A percentile compares a stretch with the other conserved stretches of the same genome.
These are phyloP conservation scores for Trichophyton verrucosum DNA, from an alignment of 2,329 filamentous ascomycete species.

Conservation along the genomic window DNA sequence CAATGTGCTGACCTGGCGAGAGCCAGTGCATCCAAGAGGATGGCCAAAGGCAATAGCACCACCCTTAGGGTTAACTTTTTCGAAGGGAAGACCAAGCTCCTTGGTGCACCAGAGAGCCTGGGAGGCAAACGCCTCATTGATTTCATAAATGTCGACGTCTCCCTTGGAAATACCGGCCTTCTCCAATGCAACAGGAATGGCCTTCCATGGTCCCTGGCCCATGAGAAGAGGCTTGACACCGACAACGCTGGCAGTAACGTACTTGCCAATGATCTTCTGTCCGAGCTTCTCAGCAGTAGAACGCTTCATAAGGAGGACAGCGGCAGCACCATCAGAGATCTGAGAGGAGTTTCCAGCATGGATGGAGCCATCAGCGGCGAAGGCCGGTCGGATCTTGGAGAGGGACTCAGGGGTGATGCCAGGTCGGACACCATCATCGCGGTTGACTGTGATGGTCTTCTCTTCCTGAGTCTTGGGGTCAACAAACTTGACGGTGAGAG, in stretches of 20 bases:
- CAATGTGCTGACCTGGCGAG: constrained; percentile 83
- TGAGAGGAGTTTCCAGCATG: constrained; percentile 94
- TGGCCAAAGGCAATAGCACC: constrained; percentile 94
- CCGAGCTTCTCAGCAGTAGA: constrained; percentile 78
- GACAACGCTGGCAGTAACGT: constrained; percentile 69
- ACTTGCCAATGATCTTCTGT: constrained; percentile 86
- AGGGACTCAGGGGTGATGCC: constrained; percentile 80
- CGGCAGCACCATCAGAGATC: constrained; percentile 89
- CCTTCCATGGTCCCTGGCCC: constrained; percentile 91
- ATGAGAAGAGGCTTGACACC: constrained; percentile 89
- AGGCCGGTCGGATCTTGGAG: constrained; percentile 81
- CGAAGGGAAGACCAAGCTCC: constrained; percentile 65
- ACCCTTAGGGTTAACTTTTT: constrained; percentile 95
- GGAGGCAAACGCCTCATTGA: constrained; percentile 96
- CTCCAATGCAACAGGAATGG: constrained; percentile 81
- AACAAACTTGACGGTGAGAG: constrained; percentile 73
- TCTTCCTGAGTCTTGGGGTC: constrained; percentile 84
- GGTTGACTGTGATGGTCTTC: constrained; percentile 67
- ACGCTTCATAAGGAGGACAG: constrained; percentile 90
- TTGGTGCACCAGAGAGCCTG: constrained; percentile 92
- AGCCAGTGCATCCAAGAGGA: constrained; percentile 86
- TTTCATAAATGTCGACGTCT: constrained; percentile 94
- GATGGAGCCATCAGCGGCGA: constrained; percentile 82
- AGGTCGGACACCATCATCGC: constrained; percentile 75
- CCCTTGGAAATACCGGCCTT: constrained; percentile 77